These are phyloP conservation scores for Sabuloglossum arenarium DNA, from an alignment of 495 filamentous ascomycete species.

Conservation along the genomic window DNA sequence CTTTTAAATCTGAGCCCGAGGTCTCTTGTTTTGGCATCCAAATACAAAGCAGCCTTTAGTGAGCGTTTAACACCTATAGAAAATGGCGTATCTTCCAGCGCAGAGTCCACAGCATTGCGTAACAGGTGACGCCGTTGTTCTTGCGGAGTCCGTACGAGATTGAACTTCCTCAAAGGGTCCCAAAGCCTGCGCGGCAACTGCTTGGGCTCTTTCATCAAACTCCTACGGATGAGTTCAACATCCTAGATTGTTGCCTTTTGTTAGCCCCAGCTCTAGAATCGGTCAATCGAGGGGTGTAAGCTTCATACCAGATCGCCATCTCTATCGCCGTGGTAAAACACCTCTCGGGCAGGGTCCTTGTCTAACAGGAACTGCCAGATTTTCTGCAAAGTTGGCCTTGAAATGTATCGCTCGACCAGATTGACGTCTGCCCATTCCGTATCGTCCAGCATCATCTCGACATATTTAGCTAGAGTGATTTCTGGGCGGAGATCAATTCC, in stretches of 20 bases:
- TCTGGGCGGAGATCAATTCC: neutral
- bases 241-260: too few relatives aligned
- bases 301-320: neutral
- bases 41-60: neutral
- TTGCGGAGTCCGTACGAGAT: neutral
- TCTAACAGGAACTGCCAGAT: neutral
- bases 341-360: neutral
- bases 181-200: neutral
- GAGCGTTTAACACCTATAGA: neutral
- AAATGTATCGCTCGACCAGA: neutral
- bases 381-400: neutral
- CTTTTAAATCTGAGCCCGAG: neutral
- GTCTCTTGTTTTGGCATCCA: neutral
- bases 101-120: neutral
- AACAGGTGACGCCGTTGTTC: neutral
- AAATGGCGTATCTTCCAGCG: neutral
- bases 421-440: neutral
- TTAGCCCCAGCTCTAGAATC: too few relatives aligned
- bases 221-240: neutral
- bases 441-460: neutral
- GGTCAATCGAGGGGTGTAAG: too few relatives aligned
- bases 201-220: neutral
- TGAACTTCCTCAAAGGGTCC: neutral
- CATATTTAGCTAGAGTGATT: neutral
- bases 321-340: neutral